These are phyloP conservation scores for Yueomyces sinensis DNA, from an alignment of 805 yeast species.

Conservation along the genomic window DNA sequence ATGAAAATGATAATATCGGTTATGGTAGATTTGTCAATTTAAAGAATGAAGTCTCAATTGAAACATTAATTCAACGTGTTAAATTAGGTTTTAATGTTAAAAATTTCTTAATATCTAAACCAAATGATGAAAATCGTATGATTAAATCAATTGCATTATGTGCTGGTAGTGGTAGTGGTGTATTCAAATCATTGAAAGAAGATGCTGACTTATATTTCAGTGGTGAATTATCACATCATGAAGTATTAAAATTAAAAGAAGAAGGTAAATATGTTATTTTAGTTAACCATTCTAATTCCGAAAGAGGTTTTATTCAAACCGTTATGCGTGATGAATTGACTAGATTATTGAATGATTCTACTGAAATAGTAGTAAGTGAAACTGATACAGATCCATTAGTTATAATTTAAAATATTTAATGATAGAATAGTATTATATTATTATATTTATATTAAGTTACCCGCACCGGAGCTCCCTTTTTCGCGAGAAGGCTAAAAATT, in stretches of 20 bases:
- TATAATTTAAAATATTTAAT: no score
- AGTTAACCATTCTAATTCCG: slow-evolving; percentile 88
- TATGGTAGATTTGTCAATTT: slow-evolving; percentile 65
- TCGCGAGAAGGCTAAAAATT: slow-evolving; percentile 1
- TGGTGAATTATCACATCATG: slow-evolving; percentile 94
- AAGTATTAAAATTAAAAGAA: slow-evolving; percentile 60
- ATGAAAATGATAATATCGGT: slow-evolving; percentile 35
- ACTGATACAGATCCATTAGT: slow-evolving; percentile 53
- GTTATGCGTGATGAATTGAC: slow-evolving; percentile 31
- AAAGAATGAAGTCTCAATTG: slow-evolving; percentile 29
- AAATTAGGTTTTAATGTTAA: slow-evolving; percentile 40
- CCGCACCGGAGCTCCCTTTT: no score
- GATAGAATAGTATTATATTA: no score
- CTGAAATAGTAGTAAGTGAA: slow-evolving; percentile 36
- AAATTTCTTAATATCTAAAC: slow-evolving; percentile 50
- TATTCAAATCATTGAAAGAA: slow-evolving; percentile 32
- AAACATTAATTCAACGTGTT: slow-evolving; percentile 33
- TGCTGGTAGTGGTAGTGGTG: slow-evolving; percentile 88
- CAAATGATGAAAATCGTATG: slow-evolving; percentile 23
- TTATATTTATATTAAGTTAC: no score
- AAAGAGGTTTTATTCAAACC: slow-evolving; percentile 61
- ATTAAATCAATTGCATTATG: slow-evolving; percentile 68
- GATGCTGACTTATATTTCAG: slow-evolving; percentile 68
- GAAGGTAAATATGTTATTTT: slow-evolving; percentile 57
- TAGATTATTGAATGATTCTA: slow-evolving; percentile 29